These are phyloP conservation scores for Physaria fendleri DNA, from an alignment of 345 rosid species.

Conservation along the genomic window DNA sequence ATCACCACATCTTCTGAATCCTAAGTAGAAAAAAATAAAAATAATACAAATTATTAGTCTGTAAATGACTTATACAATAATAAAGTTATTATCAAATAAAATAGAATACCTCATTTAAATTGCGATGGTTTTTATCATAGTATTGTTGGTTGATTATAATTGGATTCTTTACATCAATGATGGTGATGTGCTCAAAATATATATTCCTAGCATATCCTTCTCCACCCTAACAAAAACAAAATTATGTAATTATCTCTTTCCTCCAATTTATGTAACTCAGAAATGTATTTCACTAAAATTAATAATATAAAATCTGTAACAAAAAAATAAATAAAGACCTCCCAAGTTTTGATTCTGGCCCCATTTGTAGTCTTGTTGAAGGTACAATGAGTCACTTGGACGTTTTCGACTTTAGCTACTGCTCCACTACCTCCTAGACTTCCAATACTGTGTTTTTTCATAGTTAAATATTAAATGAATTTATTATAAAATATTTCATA, in stretches of 20 bases:
- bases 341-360: slow-evolving; percentile 16
- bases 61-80: neutral
- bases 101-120: neutral
- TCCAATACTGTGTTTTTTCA: neutral
- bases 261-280: too few species aligned
- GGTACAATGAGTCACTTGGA: slow-evolving; percentile 1
- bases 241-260: neutral
- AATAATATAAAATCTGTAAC: too few species aligned
- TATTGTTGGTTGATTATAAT: slow-evolving; percentile 16
- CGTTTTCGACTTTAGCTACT: neutral
- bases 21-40: neutral
- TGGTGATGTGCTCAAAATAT: neutral
- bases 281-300: too few species aligned
- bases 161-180: slow-evolving; percentile 9
- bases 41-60: neutral
- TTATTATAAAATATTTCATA: neutral
- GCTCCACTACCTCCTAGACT: slow-evolving; percentile 11
- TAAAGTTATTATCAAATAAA: neutral
- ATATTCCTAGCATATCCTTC: slow-evolving; percentile 3
- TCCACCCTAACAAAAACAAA: slow-evolving; percentile 6
- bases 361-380: slow-evolving; percentile 19
- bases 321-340: neutral
- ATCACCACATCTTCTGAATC: slow-evolving; percentile 2
- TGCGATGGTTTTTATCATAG: neutral
- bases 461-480: neutral